phyloP scores from a whole-genome alignment of 805 yeast species.

The Lipomyces spencermartinsiae region DNA sequence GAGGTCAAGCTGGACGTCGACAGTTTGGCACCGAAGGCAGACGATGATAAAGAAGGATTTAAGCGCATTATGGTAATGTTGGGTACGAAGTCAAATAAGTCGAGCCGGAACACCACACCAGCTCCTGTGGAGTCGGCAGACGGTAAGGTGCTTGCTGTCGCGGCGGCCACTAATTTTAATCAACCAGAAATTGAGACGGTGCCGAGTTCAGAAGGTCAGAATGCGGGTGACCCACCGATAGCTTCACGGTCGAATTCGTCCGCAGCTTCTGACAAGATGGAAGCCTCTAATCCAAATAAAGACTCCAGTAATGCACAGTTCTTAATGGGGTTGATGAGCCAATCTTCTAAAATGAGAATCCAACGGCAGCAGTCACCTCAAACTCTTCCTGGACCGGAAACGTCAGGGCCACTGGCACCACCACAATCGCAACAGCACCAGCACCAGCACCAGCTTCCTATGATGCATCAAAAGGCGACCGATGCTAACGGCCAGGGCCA shows the following conservation, averaged over 20 bases:
- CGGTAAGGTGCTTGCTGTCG: not conserved
- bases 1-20: not conserved
- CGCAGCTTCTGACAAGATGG: not conserved
- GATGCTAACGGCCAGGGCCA: not conserved
- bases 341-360: constrained; percentile 19
- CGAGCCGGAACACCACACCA: constrained; percentile 11
- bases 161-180: not conserved
- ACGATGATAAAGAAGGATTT: constrained; percentile 45
- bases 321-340: constrained; percentile 33
- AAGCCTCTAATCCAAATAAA: not conserved
- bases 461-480: not conserved
- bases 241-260: not conserved
- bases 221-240: not conserved
- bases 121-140: not conserved
- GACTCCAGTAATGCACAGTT: constrained; percentile 23
- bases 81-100: constrained; percentile 27
- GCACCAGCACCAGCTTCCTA: not conserved
- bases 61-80: constrained; percentile 45
- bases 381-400: not conserved
- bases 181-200: not conserved
- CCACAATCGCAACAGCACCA: not conserved
- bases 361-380: constrained; percentile 6
- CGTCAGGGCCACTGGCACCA: not conserved
- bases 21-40: not conserved
- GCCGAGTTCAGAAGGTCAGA: constrained; percentile 1